These are phyloP conservation scores for Pelargonium nanum DNA, from an alignment of 345 rosid genomes.

Conservation along the genomic window DNA sequence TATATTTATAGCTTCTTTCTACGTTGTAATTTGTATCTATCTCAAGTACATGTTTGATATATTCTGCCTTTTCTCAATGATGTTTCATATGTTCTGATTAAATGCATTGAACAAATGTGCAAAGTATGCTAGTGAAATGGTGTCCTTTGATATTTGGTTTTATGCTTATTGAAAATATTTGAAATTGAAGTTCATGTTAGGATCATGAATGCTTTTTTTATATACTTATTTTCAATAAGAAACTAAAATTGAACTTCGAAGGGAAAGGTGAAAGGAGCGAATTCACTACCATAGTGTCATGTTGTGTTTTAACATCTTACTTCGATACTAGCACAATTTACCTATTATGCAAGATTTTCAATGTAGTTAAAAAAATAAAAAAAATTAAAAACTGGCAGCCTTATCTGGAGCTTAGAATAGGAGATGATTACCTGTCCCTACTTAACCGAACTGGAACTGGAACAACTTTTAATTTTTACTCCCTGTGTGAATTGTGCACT, in stretches of 20 bases:
- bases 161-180: too few species aligned
- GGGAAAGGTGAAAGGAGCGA: neutral
- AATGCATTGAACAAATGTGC: neutral
- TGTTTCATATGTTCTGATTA: neutral
- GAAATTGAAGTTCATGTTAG: neutral
- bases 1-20: neutral
- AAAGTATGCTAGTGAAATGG: neutral
- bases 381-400: too few species aligned
- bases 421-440: too few species aligned
- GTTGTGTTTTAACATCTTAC: too few species aligned
- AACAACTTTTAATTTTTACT: too few species aligned
- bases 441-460: too few species aligned
- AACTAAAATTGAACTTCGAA: neutral
- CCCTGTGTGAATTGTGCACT: too few species aligned
- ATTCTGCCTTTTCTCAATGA: neutral
- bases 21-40: neutral
- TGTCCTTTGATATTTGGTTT: neutral
- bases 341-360: too few species aligned
- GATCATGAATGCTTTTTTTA: neutral
- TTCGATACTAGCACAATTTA: too few species aligned
- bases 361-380: too few species aligned
- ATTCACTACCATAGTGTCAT: neutral
- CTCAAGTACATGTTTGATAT: neutral
- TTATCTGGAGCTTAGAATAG: too few species aligned
- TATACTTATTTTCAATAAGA: neutral